Conservation (phyloP, 1,139 yeast species). For the Saccharomyces uvarum region DNA sequence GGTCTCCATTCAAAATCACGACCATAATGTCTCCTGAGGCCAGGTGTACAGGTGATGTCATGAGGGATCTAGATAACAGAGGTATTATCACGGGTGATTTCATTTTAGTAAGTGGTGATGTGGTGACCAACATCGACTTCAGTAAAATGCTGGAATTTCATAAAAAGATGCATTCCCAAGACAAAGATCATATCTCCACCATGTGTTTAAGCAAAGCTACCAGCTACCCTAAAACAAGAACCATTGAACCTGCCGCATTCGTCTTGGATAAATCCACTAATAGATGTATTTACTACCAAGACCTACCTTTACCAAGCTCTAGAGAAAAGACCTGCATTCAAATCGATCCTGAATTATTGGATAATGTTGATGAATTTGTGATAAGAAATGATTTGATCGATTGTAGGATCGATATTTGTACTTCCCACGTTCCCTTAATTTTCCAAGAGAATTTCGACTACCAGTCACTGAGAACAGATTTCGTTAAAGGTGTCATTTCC, state of each 20-base stretch:
- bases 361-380: slow-evolving; percentile 67
- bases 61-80: slow-evolving; percentile 89
- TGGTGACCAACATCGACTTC: slow-evolving; percentile 82
- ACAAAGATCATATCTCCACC: slow-evolving; percentile 85
- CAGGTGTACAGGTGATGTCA: slow-evolving; percentile 90
- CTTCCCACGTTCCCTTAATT: slow-evolving; percentile 90
- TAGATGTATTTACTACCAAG: slow-evolving; percentile 78
- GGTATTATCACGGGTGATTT: slow-evolving; percentile 88
- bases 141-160: slow-evolving; percentile 67
- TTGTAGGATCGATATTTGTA: slow-evolving; percentile 91
- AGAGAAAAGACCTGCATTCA: slow-evolving; percentile 44
- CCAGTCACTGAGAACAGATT: slow-evolving; percentile 76
- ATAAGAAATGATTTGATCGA: slow-evolving; percentile 89
- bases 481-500: slow-evolving; percentile 82
- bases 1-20: slow-evolving; percentile 71
- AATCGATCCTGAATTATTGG: slow-evolving; percentile 79
- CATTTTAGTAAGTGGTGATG: slow-evolving; percentile 85
- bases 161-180: slow-evolving; percentile 57
- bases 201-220: slow-evolving; percentile 86
- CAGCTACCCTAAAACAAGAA: slow-evolving; percentile 77
- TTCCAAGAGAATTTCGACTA: slow-evolving; percentile 96
- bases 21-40: slow-evolving; percentile 83
- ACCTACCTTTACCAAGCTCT: slow-evolving; percentile 57
- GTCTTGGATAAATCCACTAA: slow-evolving; percentile 65
- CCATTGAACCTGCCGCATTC: slow-evolving; percentile 79